Evolutionary conservation across 306 rosid species (phyloP), one percentile per base, ranked within the genome.

Genomic region (Sicyos edulis): DNA sequence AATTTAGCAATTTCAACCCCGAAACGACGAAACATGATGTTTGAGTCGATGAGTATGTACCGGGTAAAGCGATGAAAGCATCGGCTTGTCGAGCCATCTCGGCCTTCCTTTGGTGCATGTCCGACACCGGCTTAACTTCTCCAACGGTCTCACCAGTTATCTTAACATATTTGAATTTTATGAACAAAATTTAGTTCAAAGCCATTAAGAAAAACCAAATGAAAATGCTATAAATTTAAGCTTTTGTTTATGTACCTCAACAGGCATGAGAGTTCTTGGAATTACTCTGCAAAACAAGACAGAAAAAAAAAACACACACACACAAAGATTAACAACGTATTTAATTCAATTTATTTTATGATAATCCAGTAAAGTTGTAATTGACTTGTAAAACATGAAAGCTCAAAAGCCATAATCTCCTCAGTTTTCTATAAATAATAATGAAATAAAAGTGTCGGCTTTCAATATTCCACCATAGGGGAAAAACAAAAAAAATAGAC

Each of bases 71-170:
- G 65, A 95, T 89, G 80, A 95, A 95, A 20, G 97, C 99, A 86
- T 95, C 97, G 0, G 99, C 99, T 79, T 85, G 95, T 61, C 99
- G 92, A 54, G 99, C 92, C 99, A 95, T 95, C 77, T 95, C 99
- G 22, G 99, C 99, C 82, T 95, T 95, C 70, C 99, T 83, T 80
- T 95, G 97, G 75, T 95, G 99, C 99, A 95, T 95, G 82, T 86
- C 88, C 58, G 99, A 87, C 17, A 95, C 99, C 2, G 96, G 81
- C 85, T 86, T 86, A 59, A 95, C 87, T 88, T 95, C 99, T 5
- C 99, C 99, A 60, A 95, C 92, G 2, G 90, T 89, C 42, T 80
- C 92, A 15, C 99, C 99, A 69, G 97, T 95, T 76, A 95, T 84
- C 99, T 95, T 77, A 71, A 85, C 40, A 22, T 26, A 24, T n/a